Conservation (phyloP, 164 flowering plant species). For the Chimonanthus praecox region DNA sequence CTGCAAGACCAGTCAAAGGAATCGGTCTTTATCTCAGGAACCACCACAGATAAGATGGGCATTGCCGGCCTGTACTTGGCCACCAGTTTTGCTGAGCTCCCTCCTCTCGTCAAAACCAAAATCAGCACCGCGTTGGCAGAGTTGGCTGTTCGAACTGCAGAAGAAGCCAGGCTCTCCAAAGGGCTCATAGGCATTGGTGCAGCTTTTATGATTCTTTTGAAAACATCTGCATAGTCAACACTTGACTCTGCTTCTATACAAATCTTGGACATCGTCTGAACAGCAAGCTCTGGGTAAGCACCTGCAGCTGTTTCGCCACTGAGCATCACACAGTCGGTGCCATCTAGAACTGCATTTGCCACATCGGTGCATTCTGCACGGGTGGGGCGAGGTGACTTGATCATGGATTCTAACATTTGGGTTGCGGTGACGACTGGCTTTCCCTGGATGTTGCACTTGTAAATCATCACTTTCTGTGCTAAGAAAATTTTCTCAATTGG, state of each 20-base stretch:
- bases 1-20: constrained; percentile 74
- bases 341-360: constrained; percentile 27
- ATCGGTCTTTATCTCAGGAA: constrained; percentile 75
- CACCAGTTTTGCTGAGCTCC: constrained; percentile 80
- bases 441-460: constrained; percentile 89
- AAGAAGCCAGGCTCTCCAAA: constrained; percentile 17
- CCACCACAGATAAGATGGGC: constrained; percentile 79
- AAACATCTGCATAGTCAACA: constrained; percentile 63
- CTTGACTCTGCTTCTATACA: constrained; percentile 84
- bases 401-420: too few relatives aligned
- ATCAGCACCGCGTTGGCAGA: constrained; percentile 60
- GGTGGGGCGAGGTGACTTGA: constrained; percentile 30
- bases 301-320: constrained; percentile 95
- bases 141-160: constrained; percentile 81
- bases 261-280: constrained; percentile 76
- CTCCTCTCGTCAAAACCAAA: constrained; percentile 74
- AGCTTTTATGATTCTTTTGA: constrained; percentile 56
- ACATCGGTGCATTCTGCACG: constrained; percentile 79
- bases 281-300: constrained; percentile 85
- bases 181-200: constrained; percentile 94
- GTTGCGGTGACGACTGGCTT: constrained; percentile 30
- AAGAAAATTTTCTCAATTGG: constrained; percentile 87
- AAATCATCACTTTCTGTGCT: constrained; percentile 80
- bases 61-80: constrained; percentile 82
- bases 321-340: constrained; percentile 1